Evolutionary conservation across 257 asterid genomes (phyloP).

Genomic region (Cinchona pubescens): DNA sequence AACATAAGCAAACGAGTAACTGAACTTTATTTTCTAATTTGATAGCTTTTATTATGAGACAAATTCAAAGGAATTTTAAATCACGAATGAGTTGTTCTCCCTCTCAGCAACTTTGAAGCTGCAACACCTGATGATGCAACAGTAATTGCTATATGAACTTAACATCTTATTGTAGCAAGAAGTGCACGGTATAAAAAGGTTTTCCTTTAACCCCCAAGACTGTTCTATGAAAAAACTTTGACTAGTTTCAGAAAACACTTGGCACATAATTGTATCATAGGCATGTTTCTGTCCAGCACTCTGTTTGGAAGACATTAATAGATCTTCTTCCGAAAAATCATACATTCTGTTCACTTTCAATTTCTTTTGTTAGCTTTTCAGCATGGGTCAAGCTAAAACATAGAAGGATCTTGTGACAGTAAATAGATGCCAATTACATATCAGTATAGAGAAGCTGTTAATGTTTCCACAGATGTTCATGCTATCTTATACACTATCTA

Average conservation of each 20-base stretch:
- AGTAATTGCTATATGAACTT: not conserved
- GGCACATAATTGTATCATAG: not conserved
- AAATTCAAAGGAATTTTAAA: not conserved
- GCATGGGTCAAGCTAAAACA: too few species aligned
- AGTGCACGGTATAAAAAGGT: not conserved
- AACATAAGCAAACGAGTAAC: not conserved
- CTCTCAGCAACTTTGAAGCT: not conserved
- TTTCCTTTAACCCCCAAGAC: not conserved
- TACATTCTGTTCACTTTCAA: too few species aligned
- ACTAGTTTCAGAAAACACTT: too few species aligned
- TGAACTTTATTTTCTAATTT: not conserved
- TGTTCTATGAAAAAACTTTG: not conserved
- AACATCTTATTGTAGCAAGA: not conserved
- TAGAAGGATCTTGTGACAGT: not conserved
- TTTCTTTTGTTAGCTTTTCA: too few species aligned
- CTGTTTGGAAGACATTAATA: not conserved
- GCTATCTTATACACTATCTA: not conserved
- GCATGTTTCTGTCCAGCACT: not conserved
- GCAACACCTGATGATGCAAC: not conserved
- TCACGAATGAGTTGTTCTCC: not conserved
- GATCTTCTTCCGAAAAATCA: not conserved
- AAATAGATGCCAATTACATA: accelerated
- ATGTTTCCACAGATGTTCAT: not conserved
- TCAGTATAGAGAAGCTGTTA: not conserved
- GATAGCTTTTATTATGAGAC: not conserved